A percentile compares a stretch with the other conserved stretches of the same genome.
Evolutionary conservation across 345 rosid species (phyloP).

Genomic region (Melaleuca alternifolia): DNA sequence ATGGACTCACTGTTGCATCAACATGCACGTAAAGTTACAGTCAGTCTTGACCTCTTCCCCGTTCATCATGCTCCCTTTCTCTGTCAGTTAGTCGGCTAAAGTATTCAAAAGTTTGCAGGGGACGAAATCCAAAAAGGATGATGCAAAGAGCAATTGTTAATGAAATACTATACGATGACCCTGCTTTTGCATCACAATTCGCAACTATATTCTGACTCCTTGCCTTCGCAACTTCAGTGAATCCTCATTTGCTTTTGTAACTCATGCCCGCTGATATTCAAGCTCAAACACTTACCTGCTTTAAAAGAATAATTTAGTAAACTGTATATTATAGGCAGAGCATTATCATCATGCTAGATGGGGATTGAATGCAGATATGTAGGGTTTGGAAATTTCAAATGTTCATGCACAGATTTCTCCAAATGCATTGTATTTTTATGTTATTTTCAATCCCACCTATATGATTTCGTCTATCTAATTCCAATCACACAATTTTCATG

Average conservation of each 20-base stretch:
- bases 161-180: not conserved
- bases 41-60: not conserved
- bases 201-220: not conserved
- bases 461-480: not conserved
- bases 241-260: not conserved
- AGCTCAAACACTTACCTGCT: not conserved
- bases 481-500: not conserved
- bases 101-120: not conserved
- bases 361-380: not conserved
- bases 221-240: not conserved
- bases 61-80: not conserved
- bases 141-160: not conserved
- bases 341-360: not conserved
- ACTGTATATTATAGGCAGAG: not conserved
- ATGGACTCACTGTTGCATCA: not conserved
- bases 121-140: not conserved
- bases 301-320: not conserved
- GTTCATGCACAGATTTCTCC: not conserved
- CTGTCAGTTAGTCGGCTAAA: not conserved
- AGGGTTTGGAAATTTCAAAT: not conserved
- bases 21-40: not conserved
- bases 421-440: not conserved
- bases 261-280: not conserved
- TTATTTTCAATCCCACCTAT: not conserved
- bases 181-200: not conserved